Percentiles rank a stretch among this genome's conserved stretches.
phyloP scores from a whole-genome alignment of 164 flowering plant species.

The Nymphaea thermarum region DNA sequence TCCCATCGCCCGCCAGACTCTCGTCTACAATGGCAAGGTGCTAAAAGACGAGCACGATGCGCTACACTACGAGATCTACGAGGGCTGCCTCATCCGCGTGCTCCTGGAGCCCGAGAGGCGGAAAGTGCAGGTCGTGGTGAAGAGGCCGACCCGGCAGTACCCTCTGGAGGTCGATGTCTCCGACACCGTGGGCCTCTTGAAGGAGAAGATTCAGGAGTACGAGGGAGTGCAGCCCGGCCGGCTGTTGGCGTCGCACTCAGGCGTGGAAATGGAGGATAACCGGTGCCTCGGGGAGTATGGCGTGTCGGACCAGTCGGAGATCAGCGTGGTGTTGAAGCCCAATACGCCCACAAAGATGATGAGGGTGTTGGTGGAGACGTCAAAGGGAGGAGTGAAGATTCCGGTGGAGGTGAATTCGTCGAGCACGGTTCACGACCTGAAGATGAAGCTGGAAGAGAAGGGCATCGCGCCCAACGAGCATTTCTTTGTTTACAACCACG shows the following conservation, averaged over 20 bases:
- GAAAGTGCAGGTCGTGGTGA: constrained; percentile 25
- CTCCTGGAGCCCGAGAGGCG: constrained; percentile 14
- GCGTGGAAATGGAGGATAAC: constrained; percentile 36
- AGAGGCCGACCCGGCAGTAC: constrained; percentile 13
- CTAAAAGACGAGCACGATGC: constrained; percentile 41
- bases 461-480: constrained; percentile 24
- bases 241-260: constrained; percentile 13
- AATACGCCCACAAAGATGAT: constrained; percentile 23
- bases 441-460: constrained; percentile 40
- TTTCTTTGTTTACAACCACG: constrained; percentile 67
- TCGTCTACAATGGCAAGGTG: constrained; percentile 40
- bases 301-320: constrained; percentile 27
- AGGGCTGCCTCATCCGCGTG: constrained; percentile 42
- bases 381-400: constrained; percentile 40
- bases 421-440: constrained; percentile 59
- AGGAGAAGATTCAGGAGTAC: constrained; percentile 33
- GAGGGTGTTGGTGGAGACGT: constrained; percentile 38
- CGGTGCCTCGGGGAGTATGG: constrained; percentile 20
- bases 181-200: constrained; percentile 25
- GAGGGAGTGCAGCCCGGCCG: constrained; percentile 22
- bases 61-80: constrained; percentile 30
- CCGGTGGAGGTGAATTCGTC: constrained; percentile 43
- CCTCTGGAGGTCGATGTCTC: constrained; percentile 20
- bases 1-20: constrained; percentile 42
- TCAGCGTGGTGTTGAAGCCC: constrained; percentile 23